These are phyloP conservation scores for Golubevia pallescens DNA, from an alignment of 1,284 basidiomycete species.

Conservation along the genomic window DNA sequence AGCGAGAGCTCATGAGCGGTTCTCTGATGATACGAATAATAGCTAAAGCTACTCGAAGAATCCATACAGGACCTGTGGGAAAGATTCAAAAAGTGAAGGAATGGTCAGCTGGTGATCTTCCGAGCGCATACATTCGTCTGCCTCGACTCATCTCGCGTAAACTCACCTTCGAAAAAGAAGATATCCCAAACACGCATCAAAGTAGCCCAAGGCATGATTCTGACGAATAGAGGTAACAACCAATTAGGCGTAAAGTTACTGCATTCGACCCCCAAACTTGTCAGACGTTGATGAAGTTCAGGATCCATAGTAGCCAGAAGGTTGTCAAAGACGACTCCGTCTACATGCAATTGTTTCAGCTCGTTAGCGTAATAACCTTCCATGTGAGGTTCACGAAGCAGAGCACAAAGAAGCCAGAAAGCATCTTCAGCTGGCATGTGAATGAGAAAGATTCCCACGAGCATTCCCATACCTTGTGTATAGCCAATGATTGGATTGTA, in stretches of 20 bases:
- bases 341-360: constrained; percentile 78
- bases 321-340: constrained; percentile 77
- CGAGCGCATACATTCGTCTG: background rate
- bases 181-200: constrained; percentile 84
- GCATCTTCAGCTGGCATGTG: constrained; percentile 87
- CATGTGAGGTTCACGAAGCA: constrained; percentile 71
- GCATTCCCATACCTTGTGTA: constrained; percentile 73
- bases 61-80: constrained; percentile 75
- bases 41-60: constrained; percentile 80
- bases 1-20: constrained; percentile 71
- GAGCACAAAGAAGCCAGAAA: constrained; percentile 78
- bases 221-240: constrained; percentile 72
- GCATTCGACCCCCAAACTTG: constrained; percentile 39
- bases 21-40: constrained; percentile 70
- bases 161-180: constrained; percentile 80
- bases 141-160: background rate
- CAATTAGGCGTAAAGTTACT: constrained; percentile 58
- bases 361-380: constrained; percentile 73
- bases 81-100: background rate
- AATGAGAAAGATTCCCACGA: constrained; percentile 79
- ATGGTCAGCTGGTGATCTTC: background rate
- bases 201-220: constrained; percentile 77
- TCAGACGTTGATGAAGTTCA: constrained; percentile 51
- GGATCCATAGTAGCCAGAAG: constrained; percentile 76
- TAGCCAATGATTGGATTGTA: constrained; percentile 70